Percentiles rank a stretch among this genome's conserved stretches.
phyloP scores from a whole-genome alignment of 2,329 filamentous ascomycete genomes.

The Hysterium pulicare region DNA sequence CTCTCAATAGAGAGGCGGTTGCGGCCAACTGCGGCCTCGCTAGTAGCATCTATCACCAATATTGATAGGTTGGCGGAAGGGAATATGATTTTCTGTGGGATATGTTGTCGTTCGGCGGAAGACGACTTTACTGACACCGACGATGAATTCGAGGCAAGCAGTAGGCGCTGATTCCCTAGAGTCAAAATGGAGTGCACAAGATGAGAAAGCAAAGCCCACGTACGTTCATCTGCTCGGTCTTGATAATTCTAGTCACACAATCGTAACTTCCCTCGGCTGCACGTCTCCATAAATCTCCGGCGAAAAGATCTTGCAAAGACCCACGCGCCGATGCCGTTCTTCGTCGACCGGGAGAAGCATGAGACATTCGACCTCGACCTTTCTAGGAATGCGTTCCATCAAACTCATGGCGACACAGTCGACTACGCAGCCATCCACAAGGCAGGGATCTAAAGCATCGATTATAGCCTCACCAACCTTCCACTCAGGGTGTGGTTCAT shows the following conservation, averaged over 20 bases:
- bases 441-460: slow-evolving; percentile 8
- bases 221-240: too few relatives aligned
- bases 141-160: slow-evolving; percentile 1
- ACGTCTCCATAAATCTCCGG: too few relatives aligned
- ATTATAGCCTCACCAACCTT: slow-evolving; percentile 5
- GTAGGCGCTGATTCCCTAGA: not conserved
- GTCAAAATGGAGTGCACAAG: too few relatives aligned
- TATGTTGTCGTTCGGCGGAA: slow-evolving; percentile 14
- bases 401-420: slow-evolving; percentile 5
- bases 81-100: slow-evolving; percentile 13
- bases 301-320: slow-evolving; percentile 6
- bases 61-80: slow-evolving; percentile 1
- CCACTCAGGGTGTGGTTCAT: not conserved
- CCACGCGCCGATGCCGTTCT: slow-evolving; percentile 5
- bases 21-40: slow-evolving; percentile 1
- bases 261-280: too few relatives aligned
- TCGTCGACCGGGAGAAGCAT: slow-evolving; percentile 5
- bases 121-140: slow-evolving; percentile 4
- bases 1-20: not conserved
- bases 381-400: slow-evolving; percentile 4
- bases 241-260: too few relatives aligned
- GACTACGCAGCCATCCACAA: slow-evolving; percentile 8
- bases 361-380: slow-evolving; percentile 7
- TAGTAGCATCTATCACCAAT: slow-evolving; percentile 1
- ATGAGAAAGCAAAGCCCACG: too few relatives aligned